Conservation (phyloP, 1,139 yeast species). For the Blastobotrys capitulatus region DNA sequence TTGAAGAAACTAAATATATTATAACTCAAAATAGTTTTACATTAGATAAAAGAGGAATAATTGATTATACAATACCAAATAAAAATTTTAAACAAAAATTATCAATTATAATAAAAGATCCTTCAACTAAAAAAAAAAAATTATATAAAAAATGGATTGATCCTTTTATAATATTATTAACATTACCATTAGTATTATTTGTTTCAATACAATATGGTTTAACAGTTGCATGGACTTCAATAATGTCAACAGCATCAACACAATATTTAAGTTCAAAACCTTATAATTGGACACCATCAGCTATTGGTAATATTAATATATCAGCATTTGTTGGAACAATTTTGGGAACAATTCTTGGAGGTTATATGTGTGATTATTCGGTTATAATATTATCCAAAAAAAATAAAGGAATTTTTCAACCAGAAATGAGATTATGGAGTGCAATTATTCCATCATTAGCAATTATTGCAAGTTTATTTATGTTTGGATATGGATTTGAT, state of each 20-base stretch:
- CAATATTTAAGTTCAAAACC: constrained; percentile 13
- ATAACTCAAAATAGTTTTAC: not conserved
- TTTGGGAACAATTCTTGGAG: constrained; percentile 16
- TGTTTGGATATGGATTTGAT: constrained; percentile 17
- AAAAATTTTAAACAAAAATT: constrained; percentile 7
- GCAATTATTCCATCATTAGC: constrained; percentile 13
- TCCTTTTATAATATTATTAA: constrained; percentile 15
- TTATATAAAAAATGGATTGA: constrained; percentile 24
- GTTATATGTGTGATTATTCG: constrained; percentile 15
- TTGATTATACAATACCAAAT: constrained; percentile 12
- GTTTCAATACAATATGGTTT: constrained; percentile 17
- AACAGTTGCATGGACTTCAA: constrained; percentile 17
- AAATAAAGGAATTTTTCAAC: constrained; percentile 16
- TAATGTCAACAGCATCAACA: constrained; percentile 15
- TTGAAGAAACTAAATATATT: constrained; percentile 45
- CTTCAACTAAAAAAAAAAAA: not conserved
- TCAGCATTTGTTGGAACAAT: constrained; percentile 17
- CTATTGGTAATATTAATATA: constrained; percentile 17
- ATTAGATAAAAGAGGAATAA: not conserved
- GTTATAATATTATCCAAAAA: constrained; percentile 15
- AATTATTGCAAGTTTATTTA: constrained; percentile 14
- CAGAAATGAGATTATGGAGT: constrained; percentile 17
- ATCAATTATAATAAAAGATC: constrained; percentile 12
- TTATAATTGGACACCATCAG: constrained; percentile 15
- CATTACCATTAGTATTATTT: constrained; percentile 16